Evolutionary conservation across 2,329 filamentous ascomycete species (phyloP), one percentile per base, ranked within the genome.

Genomic region (Colletotrichum filicis): DNA sequence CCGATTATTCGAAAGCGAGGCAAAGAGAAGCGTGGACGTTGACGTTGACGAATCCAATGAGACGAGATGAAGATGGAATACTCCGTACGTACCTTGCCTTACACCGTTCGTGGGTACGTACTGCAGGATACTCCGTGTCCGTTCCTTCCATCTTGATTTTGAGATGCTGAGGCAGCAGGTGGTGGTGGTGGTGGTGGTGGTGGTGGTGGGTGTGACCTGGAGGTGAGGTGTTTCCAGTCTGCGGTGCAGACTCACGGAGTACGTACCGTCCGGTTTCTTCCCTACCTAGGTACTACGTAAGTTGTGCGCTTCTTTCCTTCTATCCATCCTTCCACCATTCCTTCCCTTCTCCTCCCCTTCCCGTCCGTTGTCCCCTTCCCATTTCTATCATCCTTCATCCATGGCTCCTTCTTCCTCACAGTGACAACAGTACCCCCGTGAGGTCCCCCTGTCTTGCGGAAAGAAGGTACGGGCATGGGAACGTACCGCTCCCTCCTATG

Each of bases 371-470:
- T 63, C 30, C 56, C 66, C 26, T 56, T 68, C 57, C 56, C n/a
- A 12, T 35, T n/a, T 35, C 30, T 37, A n/a, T 24, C 55, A 49
- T 53, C 11, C 35, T 26, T 46, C 32, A 22, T 63, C 66, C 66
- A 37, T 46, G 37, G 37, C 52, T 32, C 26, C 49, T 64, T n/a
- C 52, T 16, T 60, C 28, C 35, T 22, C 42, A 30, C 19, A 49
- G 42, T 11, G 19, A n/a, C 19, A 49, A 49, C 37, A n/a, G 19
- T 49, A 49, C 19, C 42, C 19, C 16, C 19, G 16, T 46, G 7
- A 46, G 6, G 1, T 49, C 19, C 68, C 46, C 46, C 69, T 16
- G 52, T 58, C 42, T 37, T 63, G 58, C 53, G 65, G 69, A 59
- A 69, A 56, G 65, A 59, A 55, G 37, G 66, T 35, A 30, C 28